Evolutionary conservation across 768 basidiomycete genomes (phyloP).

Genomic region (Suillus americanus): DNA sequence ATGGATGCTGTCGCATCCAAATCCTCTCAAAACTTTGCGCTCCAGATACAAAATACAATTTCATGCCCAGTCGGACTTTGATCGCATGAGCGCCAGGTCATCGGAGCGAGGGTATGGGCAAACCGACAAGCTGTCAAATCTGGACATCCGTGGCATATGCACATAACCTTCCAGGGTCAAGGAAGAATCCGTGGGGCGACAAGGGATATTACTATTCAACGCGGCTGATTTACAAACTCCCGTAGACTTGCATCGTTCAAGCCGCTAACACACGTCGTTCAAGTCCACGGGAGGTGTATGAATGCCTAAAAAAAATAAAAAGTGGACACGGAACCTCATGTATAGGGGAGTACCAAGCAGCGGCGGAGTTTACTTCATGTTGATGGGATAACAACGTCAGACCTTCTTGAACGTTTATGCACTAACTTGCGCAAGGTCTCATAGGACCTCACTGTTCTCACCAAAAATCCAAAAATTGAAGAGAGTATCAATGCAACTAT

Average conservation of each 20-base stretch:
- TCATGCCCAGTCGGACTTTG: background rate
- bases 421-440: too few species aligned
- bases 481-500: too few species aligned
- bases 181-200: background rate
- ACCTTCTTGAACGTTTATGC: too few species aligned
- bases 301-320: background rate
- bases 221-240: background rate
- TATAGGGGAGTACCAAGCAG: background rate
- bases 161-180: background rate
- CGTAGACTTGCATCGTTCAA: background rate
- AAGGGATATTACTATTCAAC: background rate
- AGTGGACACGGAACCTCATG: background rate
- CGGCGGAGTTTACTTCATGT: background rate
- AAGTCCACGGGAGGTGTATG: background rate
- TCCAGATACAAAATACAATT: background rate
- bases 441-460: too few species aligned
- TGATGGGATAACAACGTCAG: too few species aligned
- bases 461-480: too few species aligned
- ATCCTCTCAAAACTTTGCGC: background rate
- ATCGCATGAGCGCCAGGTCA: background rate
- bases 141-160: background rate
- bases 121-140: background rate
- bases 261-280: background rate
- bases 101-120: too few species aligned
- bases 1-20: background rate